A percentile compares a stretch with the other conserved stretches of the same genome.
Conservation (phyloP, 495 filamentous ascomycete genomes). For the Penicillium simplicissimum region DNA sequence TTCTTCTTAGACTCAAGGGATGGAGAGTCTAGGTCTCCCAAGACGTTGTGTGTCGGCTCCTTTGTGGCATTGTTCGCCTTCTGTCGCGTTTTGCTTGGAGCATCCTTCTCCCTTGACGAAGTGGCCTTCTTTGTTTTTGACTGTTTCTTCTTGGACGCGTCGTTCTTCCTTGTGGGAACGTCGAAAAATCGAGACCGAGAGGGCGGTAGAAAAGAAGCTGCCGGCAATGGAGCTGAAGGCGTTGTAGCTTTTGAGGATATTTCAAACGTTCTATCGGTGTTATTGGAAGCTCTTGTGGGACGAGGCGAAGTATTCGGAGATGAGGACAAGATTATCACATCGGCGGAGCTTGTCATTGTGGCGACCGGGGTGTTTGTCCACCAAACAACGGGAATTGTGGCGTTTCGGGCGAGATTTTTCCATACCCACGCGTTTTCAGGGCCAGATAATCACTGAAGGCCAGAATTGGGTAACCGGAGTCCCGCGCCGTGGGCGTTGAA, state of each 20-base stretch:
- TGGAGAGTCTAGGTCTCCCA: neutral
- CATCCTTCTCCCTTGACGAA: conserved; percentile 4
- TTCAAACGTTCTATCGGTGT: conserved; percentile 15
- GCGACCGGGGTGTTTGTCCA: conserved; percentile 11
- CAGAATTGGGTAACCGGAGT: neutral
- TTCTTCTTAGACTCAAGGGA: conserved; percentile 17
- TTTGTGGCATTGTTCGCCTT: conserved; percentile 22
- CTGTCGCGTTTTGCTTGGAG: conserved; percentile 18
- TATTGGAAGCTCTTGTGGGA: conserved; percentile 16
- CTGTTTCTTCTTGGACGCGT: conserved; percentile 15
- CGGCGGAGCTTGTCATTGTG: conserved; percentile 35
- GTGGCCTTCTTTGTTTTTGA: conserved; percentile 11
- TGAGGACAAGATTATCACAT: conserved; percentile 45
- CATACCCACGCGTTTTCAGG: neutral
- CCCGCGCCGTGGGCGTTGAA: neutral
- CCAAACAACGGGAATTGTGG: conserved; percentile 3
- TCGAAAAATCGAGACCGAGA: conserved; percentile 36
- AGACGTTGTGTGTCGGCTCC: conserved; percentile 7
- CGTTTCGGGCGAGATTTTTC: neutral
- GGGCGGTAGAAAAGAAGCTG: conserved; percentile 32
- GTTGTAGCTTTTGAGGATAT: conserved; percentile 26
- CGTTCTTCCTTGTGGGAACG: conserved; percentile 8
- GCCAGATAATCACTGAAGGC: neutral
- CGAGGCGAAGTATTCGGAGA: conserved; percentile 34
- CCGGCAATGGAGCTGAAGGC: conserved; percentile 36